Base-by-base conservation (phyloP, 163 green algal species). In the Chlamydomonas reinhardtii region DNA sequence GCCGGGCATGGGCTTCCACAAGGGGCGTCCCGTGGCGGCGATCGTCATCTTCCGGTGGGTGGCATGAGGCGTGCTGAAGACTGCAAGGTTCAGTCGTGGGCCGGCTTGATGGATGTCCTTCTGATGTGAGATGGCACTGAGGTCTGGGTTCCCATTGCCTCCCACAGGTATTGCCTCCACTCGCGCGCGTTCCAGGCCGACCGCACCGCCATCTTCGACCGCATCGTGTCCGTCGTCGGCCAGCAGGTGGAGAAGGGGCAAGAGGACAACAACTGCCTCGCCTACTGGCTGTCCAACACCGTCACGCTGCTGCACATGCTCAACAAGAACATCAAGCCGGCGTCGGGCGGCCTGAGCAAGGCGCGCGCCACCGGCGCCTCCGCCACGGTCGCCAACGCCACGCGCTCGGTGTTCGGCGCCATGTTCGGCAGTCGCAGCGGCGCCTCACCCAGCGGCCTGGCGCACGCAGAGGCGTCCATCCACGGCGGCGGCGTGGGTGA, bases 201-300 rank as follows among this genome's bases (percentile, higher is more conserved):
- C 89, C 94, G 95, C 83, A 98, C 95, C 19, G 91, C 92, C 35
- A 92, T 99, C 34, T 99, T 99, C 88, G 96, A 99, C 88, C 93
- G 94, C 78, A 97, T 99, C 92, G 98, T 98, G 75, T 86, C 89
- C 35, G 83, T 92, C 56, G 93, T 95, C 31, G 90, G 90, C 68
- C 84, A 80, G 29, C 81, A 87, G 81, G 97, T 98, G 76, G 96
- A 99, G 92, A 83, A 90, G 35, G 92, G 95, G 89, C 95, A 98
- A 89, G 96, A 99, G 74, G 92, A 98, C 92, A 98, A 98, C 85
- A 92, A 87, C 24, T 93, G 90, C 84, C 91, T 99, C 19, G 82
- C 91, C 72, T 99, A 99, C 94, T 99, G 96, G 91, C 94, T 99
- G 5, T 96, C 94, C 83, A 99, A 99, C 94, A 99, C 97, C 3